Base-by-base conservation (phyloP, 1,139 yeast genomes). In the Saccharomyces hybrid region DNA sequence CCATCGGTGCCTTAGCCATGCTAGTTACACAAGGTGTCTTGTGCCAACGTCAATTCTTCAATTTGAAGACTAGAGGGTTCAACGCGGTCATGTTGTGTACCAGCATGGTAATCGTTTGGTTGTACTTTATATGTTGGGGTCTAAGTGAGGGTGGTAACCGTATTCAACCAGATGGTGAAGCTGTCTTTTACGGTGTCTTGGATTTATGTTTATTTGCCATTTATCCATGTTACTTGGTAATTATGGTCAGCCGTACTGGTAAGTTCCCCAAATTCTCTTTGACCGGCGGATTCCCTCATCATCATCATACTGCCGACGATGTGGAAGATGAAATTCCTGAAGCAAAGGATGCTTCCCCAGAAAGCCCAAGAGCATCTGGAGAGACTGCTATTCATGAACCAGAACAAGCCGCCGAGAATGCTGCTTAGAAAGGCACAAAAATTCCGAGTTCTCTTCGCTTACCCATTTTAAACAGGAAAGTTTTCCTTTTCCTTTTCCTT, bases 91-190 rank as follows among this genome's bases (percentile, higher is more conserved):
- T 61, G 42, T 54, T 57, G 46, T 47, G 57, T 27, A 47, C 58
- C 46, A 49, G 54, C 16, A 29, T 49, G 25, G 47, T 61, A 28
- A 55, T 64, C 46, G 59, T 79, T 72, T 65, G 80, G 58, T 70
- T 81, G 57, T 82, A 83, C 65, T 82, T 83, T 46, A 70, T 83
- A 58, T 68, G 73, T 53, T 83, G 87, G 87, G 87, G 82, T 66
- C 73, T 83, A 55, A 72, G 79, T 60, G 87, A 83, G 62, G 88
- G 88, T 74, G 87, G 87, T 68, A 83, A 83, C 64, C 79, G 73
- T 47, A 82, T 83, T 59, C 80, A 79, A 61, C 84, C 84, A 46
- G 86, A 81, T 63, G 78, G 84, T n/a, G 87, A 82, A 67, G 82
- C 84, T 52, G 83, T 78, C 19, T 83, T 82, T 71, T 81, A 80